Base-by-base conservation (phyloP, 306 rosid genomes). In the Luffa aegyptiaca region DNA sequence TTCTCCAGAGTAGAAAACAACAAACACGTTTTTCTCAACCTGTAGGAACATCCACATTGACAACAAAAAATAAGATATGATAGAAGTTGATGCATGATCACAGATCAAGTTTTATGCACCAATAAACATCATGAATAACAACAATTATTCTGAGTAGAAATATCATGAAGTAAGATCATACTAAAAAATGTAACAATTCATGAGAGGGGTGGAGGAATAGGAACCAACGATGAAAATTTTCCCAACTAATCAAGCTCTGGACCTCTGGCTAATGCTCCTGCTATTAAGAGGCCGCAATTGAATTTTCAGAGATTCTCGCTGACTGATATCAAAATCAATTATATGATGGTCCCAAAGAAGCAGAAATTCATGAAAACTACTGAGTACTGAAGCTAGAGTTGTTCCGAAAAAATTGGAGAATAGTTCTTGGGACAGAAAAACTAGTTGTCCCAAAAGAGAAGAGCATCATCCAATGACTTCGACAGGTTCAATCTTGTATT, bases 11-110 rank as follows among this genome's bases (percentile, higher is more conserved):
- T 90, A 92, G 88, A 95, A 92, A 84, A 90, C 90, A 52, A 90
- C 89, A 89, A 95, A 95, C 75, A 95, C 98, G 86, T 95, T 95
- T 88, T 95, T 95, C 85, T 95, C 98, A 74, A 89, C 78, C 98
- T 95, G 93, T 79, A 81, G 11, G 80, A 77, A 56, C 75, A 86
- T 59, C 26, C 56, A 56, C 37, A 44, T 76, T 7, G 10, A 79
- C 51, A 35, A 61, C 2, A 46, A 62, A 63, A 45, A 10, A 5
- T 36, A 14, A 49, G 68, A 41, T 17, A 31, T 48, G 10, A 17
- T 36, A 10, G n/a, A 35, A 75, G 46, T 75, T 75, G 42, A 75
- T 8, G 62, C 57, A 74, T 12, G 62, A 17, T 49, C 57, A 73
- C 46, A 74, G 48, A 49, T 18, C 6, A 21, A 46, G 26, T 72